These are phyloP conservation scores for Beta lomatogona DNA, from an alignment of 179 eudicot genomes.

Conservation along the genomic window DNA sequence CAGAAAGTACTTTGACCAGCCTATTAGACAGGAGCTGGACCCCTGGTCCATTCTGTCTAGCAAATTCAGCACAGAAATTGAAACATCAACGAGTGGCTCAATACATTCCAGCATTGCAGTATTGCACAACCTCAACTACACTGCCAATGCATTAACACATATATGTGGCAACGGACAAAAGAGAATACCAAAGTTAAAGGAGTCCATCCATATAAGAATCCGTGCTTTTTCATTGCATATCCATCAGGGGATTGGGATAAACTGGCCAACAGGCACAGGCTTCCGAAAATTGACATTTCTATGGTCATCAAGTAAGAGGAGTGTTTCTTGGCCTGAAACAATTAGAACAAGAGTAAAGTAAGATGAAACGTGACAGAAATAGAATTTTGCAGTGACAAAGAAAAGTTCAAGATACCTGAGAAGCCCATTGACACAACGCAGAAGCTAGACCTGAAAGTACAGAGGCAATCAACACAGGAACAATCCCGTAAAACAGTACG, in stretches of 20 bases:
- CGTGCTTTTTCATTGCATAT: constrained; percentile 71
- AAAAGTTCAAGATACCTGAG: constrained; percentile 65
- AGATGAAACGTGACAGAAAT: background rate
- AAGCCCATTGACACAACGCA: constrained; percentile 97
- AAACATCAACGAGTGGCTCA: background rate
- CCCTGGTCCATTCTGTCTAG: background rate
- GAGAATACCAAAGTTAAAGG: constrained; percentile 64
- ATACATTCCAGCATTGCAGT: background rate
- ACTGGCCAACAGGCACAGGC: constrained; percentile 81
- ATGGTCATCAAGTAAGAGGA: constrained; percentile 92
- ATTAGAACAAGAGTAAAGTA: background rate
- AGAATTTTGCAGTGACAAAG: background rate
- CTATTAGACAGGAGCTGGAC: background rate
- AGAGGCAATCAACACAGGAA: constrained; percentile 89
- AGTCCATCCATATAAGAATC: constrained; percentile 89
- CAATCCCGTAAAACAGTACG: constrained; percentile 70
- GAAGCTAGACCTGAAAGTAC: constrained; percentile 96
- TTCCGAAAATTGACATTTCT: constrained; percentile 94
- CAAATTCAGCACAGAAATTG: background rate
- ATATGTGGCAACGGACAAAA: background rate
- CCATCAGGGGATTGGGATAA: constrained; percentile 90
- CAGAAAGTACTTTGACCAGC: background rate
- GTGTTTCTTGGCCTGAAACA: constrained; percentile 78
- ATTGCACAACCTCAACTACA: background rate
- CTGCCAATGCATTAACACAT: background rate